phyloP scores from a whole-genome alignment of 768 basidiomycete species.

The Leccinellum luteum region DNA sequence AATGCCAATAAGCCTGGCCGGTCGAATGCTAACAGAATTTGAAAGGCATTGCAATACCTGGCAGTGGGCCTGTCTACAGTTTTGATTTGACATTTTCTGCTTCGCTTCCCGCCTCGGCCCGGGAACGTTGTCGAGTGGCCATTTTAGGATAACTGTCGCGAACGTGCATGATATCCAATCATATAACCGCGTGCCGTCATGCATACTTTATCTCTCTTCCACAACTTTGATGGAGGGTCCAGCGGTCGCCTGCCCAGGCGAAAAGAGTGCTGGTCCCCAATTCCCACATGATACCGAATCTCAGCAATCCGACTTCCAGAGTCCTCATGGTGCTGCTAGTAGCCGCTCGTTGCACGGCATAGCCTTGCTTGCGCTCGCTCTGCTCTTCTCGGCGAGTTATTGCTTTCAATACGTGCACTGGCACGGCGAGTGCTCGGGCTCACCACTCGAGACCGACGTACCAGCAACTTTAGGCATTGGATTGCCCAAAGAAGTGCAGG shows the following conservation, averaged over 20 bases:
- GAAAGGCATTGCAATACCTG: not conserved
- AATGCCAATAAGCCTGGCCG: not conserved
- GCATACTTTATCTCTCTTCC: constrained; percentile 4
- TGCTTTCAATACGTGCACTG: constrained; percentile 9
- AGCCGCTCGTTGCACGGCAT: constrained; percentile 2
- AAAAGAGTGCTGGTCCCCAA: not conserved
- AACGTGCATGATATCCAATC: constrained; percentile 19
- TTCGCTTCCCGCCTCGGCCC: no score
- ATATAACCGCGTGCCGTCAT: constrained; percentile 5
- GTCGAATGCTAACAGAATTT: not conserved
- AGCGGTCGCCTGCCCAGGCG: not conserved
- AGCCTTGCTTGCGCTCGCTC: constrained; percentile 13
- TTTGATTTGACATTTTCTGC: no score
- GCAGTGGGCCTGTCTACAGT: no score
- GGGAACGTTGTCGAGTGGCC: not conserved
- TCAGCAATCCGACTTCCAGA: not conserved
- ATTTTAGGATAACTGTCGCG: constrained; percentile 16
- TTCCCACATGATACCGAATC: not conserved
- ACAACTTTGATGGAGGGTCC: constrained; percentile 3
- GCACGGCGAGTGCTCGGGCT: not conserved
- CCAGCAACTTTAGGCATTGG: not conserved
- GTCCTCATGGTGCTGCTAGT: not conserved
- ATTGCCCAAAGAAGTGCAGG: constrained; percentile 25
- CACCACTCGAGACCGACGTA: not conserved
- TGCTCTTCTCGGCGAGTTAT: constrained; percentile 14